phyloP scores from a whole-genome alignment of 805 yeast species.

The Wickerhamiella siamensis region DNA sequence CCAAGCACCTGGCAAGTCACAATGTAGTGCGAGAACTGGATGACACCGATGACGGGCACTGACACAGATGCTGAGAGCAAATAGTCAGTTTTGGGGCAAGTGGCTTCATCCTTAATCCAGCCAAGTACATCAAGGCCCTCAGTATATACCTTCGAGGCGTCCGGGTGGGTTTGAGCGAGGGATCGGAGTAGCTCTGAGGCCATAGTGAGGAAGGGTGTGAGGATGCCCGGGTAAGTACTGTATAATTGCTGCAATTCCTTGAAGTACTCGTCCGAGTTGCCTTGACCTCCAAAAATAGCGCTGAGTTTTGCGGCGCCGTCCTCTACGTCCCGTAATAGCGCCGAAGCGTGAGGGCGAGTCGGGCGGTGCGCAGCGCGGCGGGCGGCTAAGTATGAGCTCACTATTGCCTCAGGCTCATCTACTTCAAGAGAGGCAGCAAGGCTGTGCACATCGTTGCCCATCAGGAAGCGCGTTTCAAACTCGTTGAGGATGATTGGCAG shows the following conservation, averaged over 20 bases:
- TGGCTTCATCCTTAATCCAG: constrained; percentile 74
- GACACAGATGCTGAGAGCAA: constrained; percentile 83
- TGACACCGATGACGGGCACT: constrained; percentile 93
- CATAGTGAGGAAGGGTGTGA: constrained; percentile 53
- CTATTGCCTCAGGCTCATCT: constrained; percentile 55
- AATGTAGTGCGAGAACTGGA: constrained; percentile 87
- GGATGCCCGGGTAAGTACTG: constrained; percentile 59
- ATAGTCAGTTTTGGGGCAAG: constrained; percentile 73
- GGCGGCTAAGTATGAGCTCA: constrained; percentile 64
- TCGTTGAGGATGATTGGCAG: constrained; percentile 59
- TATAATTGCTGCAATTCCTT: constrained; percentile 86
- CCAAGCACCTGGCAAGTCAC: constrained; percentile 76
- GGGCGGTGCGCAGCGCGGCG: constrained; percentile 37
- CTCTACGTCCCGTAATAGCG: constrained; percentile 50
- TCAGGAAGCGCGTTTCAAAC: constrained; percentile 68
- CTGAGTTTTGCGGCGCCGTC: constrained; percentile 45
- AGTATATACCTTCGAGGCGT: constrained; percentile 76
- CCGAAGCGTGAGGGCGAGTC: constrained; percentile 36
- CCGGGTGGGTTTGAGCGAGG: constrained; percentile 56
- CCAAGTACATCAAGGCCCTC: constrained; percentile 80
- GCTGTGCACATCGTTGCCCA: constrained; percentile 72
- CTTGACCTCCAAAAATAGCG: constrained; percentile 98
- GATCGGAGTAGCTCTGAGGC: constrained; percentile 55
- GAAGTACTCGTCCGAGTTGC: constrained; percentile 93
- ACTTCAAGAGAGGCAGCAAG: constrained; percentile 60